Percentiles rank a stretch among this genome's conserved stretches.
These are phyloP conservation scores for Lachnellula subtilissima DNA, from an alignment of 2,329 filamentous ascomycete species.

Conservation along the genomic window DNA sequence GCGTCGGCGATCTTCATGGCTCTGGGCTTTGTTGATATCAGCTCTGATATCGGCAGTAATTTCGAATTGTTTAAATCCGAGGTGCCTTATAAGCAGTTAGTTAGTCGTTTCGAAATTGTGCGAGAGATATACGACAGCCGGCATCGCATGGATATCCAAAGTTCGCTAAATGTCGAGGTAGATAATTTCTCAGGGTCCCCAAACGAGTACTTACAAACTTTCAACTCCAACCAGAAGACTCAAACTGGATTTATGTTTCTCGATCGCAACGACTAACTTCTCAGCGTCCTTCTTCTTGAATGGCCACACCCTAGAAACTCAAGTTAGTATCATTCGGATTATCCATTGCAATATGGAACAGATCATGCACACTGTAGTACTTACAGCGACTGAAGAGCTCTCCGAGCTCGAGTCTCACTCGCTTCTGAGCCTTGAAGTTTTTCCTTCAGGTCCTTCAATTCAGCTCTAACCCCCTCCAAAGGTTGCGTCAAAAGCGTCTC, in stretches of 20 bases:
- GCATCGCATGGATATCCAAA: no score
- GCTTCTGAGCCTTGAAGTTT: no score
- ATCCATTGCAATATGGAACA: no score
- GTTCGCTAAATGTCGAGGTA: neutral
- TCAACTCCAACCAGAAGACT: neutral
- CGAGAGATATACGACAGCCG: no score
- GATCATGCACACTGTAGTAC: no score
- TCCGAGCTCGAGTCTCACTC: no score
- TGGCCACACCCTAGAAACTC: slow-evolving; percentile 12
- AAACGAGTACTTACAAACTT: neutral
- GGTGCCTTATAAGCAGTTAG: neutral
- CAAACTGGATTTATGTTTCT: slow-evolving; percentile 6
- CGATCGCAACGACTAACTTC: slow-evolving; percentile 11
- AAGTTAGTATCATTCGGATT: no score
- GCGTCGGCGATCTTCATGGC: neutral
- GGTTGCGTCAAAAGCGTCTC: neutral
- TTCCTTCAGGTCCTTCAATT: neutral
- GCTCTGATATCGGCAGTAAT: neutral
- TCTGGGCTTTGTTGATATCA: neutral
- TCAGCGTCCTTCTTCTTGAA: slow-evolving; percentile 20
- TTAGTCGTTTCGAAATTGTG: no score
- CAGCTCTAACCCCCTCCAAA: neutral
- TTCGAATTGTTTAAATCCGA: neutral
- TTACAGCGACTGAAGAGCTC: no score
- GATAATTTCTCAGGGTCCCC: neutral